These are phyloP conservation scores for Parsonsia alboflavescens DNA, from an alignment of 257 asterid species.

Conservation along the genomic window DNA sequence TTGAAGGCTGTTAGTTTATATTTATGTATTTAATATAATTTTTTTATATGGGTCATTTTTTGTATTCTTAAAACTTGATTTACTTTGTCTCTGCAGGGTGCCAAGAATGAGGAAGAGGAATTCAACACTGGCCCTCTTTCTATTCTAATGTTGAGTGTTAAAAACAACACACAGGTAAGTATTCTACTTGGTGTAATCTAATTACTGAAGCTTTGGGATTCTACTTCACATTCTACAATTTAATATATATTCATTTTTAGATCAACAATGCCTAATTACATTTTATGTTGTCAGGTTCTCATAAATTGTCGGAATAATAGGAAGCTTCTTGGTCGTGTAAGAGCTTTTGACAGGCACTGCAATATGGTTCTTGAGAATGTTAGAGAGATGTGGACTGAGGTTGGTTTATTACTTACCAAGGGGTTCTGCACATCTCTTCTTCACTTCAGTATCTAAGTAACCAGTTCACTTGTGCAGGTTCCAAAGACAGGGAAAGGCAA, in stretches of 20 bases:
- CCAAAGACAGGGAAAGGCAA: conserved; percentile 94
- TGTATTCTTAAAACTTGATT: not conserved
- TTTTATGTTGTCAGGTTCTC: conserved; percentile 44
- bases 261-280: not conserved
- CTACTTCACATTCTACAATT: too few species aligned
- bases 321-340: conserved; percentile 83
- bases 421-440: not conserved
- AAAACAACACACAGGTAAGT: conserved; percentile 59
- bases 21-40: too few species aligned
- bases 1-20: too few species aligned
- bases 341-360: conserved; percentile 91
- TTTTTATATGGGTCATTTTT: not conserved
- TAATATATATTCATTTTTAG: too few species aligned
- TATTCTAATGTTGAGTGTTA: conserved; percentile 58
- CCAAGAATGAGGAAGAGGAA: conserved; percentile 77
- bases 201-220: too few species aligned
- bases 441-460: not conserved
- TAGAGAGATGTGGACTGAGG: conserved; percentile 95
- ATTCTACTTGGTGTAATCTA: not conserved
- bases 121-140: conserved; percentile 97
- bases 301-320: conserved; percentile 86
- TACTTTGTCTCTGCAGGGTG: not conserved
- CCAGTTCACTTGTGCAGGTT: conserved; percentile 33
- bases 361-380: conserved; percentile 94
- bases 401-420: conserved; percentile 12